A percentile compares a stretch with the other conserved stretches of the same genome.
These are phyloP conservation scores for Fomitopsis pulvina DNA, from an alignment of 768 basidiomycete species.

Conservation along the genomic window DNA sequence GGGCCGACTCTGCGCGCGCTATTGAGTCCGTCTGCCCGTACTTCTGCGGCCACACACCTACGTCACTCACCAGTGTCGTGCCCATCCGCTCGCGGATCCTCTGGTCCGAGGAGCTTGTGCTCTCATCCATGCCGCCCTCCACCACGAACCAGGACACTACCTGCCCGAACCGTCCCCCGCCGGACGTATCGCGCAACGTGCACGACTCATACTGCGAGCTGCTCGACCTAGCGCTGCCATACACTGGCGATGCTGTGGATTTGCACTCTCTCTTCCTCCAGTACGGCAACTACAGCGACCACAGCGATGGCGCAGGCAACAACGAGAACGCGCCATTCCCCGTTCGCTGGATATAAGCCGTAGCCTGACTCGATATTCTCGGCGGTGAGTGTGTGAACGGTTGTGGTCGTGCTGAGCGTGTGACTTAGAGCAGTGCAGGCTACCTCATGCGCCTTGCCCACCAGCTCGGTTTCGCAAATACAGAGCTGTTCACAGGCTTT, in stretches of 20 bases:
- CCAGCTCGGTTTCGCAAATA: slow-evolving; percentile 69
- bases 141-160: background rate
- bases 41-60: no score
- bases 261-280: slow-evolving; percentile 67
- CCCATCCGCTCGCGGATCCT: slow-evolving; percentile 44
- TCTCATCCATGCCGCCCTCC: slow-evolving; percentile 6
- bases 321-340: slow-evolving; percentile 77
- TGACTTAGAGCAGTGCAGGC: no score
- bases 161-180: slow-evolving; percentile 21
- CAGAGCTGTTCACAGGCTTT: slow-evolving; percentile 60
- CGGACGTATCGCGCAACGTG: slow-evolving; percentile 32
- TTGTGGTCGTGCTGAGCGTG: no score
- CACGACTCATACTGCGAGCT: no score
- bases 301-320: slow-evolving; percentile 58
- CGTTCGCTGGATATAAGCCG: no score
- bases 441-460: slow-evolving; percentile 66
- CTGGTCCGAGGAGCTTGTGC: slow-evolving; percentile 50
- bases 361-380: slow-evolving; percentile 47
- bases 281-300: slow-evolving; percentile 40
- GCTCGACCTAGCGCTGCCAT: slow-evolving; percentile 78
- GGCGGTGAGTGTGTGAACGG: slow-evolving; percentile 44
- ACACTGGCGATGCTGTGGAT: slow-evolving; percentile 57
- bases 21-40: no score
- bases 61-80: no score
- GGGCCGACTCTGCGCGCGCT: slow-evolving; percentile 12